Conservation (phyloP, 768 basidiomycete species). For the Tricholoma matsutake region DNA sequence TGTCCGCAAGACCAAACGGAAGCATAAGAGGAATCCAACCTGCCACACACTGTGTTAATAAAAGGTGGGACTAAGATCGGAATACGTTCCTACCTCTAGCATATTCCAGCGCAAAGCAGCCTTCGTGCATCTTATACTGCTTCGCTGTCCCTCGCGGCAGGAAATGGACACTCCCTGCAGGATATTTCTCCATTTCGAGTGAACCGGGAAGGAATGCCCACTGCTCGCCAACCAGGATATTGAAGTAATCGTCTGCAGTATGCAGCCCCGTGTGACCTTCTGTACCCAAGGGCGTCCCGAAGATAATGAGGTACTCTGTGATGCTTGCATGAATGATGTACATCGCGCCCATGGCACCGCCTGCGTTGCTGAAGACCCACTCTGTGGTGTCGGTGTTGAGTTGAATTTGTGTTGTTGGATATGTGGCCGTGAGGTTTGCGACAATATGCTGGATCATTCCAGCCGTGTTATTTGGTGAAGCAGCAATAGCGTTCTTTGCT, state of each 20-base stretch:
- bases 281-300: slow-evolving; percentile 94
- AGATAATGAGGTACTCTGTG: slow-evolving; percentile 95
- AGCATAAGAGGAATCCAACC: slow-evolving; percentile 98
- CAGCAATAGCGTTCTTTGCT: slow-evolving; percentile 67
- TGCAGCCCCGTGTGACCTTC: slow-evolving; percentile 95
- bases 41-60: slow-evolving; percentile 26
- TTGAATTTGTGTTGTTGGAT: slow-evolving; percentile 55
- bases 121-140: slow-evolving; percentile 98
- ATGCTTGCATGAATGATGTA: slow-evolving; percentile 95
- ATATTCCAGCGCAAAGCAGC: slow-evolving; percentile 94
- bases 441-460: slow-evolving; percentile 83
- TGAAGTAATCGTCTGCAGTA: slow-evolving; percentile 97
- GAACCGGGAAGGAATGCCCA: slow-evolving; percentile 87
- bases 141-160: slow-evolving; percentile 81
- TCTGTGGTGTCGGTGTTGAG: slow-evolving; percentile 63
- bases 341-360: slow-evolving; percentile 98
- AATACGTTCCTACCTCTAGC: slow-evolving; percentile 64
- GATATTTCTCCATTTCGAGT: slow-evolving; percentile 83
- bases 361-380: slow-evolving; percentile 97
- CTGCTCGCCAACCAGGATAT: slow-evolving; percentile 92
- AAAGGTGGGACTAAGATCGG: background rate
- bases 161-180: slow-evolving; percentile 80
- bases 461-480: slow-evolving; percentile 58
- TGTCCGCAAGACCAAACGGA: slow-evolving; percentile 90
- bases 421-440: slow-evolving; percentile 69